Base-by-base conservation (phyloP, 371 early-diverging fungal genomes). In the Apophysomyces trapeziformis region DNA sequence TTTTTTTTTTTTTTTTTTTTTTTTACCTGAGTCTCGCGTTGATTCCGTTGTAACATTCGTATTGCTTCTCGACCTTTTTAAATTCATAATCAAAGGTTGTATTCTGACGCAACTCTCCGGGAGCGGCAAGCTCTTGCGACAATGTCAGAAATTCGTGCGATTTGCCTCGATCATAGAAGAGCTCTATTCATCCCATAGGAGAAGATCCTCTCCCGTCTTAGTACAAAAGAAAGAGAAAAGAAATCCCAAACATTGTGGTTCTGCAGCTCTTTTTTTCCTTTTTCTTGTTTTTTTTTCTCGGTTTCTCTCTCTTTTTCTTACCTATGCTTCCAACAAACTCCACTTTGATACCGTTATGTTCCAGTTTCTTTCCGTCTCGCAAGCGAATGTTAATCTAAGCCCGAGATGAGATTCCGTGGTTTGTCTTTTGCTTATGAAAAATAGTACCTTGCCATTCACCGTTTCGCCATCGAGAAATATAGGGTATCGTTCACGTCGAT, bases 301-400 rank as follows among this genome's bases (percentile, higher is more conserved):
- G 32, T 50, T 37, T 6, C 12, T 4, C 12, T 9, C 18, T 41
- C 11, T 26, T 26, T 26, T 39, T 7, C 50, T 79, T 88, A 92
- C 95, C 95, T 71, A 96, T 96, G 73, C 92, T 87, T 32, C 97
- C 98, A n/a, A 98, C 90, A 72, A 98, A 96, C 74, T 99, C 97
- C 36, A 97, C 92, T 66, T 96, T 96, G 70, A 99, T 97, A 58
- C 98, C 98, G 58, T 96, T 92, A 83, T 99, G 99, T 76, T 97
- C 96, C 50, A 98, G 73, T 64, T 87, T 89, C 78, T 95, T 96
- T 38, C 96, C 96, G 70, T 97, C 95, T 73, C 87, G 85, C 46
- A 95, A 87, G 41, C 93, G 88, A 57, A 99, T 87, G 44, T 88
- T 90, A 16, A 96, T 93, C 97, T 97, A 79, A 14, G 5, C 2